Evolutionary conservation across 2,329 filamentous ascomycete genomes (phyloP).

Genomic region (Colletotrichum simmondsii): DNA sequence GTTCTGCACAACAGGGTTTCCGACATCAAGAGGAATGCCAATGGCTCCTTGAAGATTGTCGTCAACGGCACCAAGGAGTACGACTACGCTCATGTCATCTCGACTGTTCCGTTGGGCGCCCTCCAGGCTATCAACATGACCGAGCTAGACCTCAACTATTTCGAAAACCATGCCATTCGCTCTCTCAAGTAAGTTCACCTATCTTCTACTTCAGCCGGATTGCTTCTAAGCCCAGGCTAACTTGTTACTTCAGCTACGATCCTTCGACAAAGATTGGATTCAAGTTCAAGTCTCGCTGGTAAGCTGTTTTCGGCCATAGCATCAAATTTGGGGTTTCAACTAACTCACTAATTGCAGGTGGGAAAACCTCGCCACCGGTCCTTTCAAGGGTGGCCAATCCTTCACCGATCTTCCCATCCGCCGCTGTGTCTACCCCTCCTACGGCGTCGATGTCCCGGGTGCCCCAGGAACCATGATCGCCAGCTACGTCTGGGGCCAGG

Average conservation of each 20-base stretch:
- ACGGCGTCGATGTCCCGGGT: constrained; percentile 37
- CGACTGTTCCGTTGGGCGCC: constrained; percentile 40
- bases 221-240: not conserved
- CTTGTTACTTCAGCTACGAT: constrained; percentile 36
- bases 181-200: constrained; percentile 36
- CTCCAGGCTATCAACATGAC: constrained; percentile 40
- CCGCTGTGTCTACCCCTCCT: constrained; percentile 46
- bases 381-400: constrained; percentile 39
- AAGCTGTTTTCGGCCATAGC: not conserved
- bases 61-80: constrained; percentile 36
- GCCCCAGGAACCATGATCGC: constrained; percentile 40
- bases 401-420: constrained; percentile 45
- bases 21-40: constrained; percentile 33
- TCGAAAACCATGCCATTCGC: constrained; percentile 43
- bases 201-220: too few relatives aligned
- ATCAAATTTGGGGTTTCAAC: too few relatives aligned
- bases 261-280: constrained; percentile 43
- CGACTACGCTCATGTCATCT: constrained; percentile 39
- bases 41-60: constrained; percentile 36
- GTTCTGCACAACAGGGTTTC: constrained; percentile 37
- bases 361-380: constrained; percentile 37
- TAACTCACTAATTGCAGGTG: constrained; percentile 14
- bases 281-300: constrained; percentile 43
- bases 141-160: constrained; percentile 41
- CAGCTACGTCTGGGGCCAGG: constrained; percentile 40